phyloP scores from a whole-genome alignment of 306 rosid species.

The Vigna mungo region DNA sequence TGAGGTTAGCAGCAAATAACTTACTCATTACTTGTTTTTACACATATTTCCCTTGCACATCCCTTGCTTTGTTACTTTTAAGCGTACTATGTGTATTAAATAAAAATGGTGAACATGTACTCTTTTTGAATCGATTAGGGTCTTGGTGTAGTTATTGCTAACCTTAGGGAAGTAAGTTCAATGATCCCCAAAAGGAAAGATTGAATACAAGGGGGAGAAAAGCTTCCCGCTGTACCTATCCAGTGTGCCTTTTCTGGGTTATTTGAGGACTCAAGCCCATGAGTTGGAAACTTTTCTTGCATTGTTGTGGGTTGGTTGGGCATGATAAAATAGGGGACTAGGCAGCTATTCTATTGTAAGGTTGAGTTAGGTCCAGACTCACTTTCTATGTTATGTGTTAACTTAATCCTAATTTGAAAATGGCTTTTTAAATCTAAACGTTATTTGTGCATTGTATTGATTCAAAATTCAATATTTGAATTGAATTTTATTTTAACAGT shows the following conservation, averaged over 20 bases:
- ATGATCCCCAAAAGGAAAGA: conserved; percentile 7
- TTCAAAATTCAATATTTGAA: conserved; percentile 30
- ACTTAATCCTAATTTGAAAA: conserved; percentile 6
- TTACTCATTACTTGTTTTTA: neutral
- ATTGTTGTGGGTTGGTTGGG: conserved; percentile 18
- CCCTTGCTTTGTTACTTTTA: neutral
- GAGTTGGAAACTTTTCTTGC: conserved; percentile 4
- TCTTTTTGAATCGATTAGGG: neutral
- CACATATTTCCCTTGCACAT: neutral
- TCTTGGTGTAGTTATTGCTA: neutral
- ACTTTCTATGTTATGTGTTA: conserved; percentile 7
- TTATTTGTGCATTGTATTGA: neutral
- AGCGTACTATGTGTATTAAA: neutral
- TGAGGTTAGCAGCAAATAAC: neutral
- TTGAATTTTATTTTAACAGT: conserved; percentile 58
- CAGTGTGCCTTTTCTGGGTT: conserved; percentile 23
- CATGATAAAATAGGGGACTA: conserved; percentile 12
- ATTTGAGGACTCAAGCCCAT: conserved; percentile 32
- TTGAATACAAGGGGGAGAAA: conserved; percentile 18
- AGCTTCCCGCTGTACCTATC: conserved; percentile 13
- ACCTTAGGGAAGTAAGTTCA: neutral
- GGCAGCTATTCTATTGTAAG: conserved; percentile 4
- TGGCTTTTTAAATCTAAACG: neutral
- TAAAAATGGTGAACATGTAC: neutral
- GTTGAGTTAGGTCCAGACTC: neutral